These are phyloP conservation scores for Pseudozyma flocculosa DNA, from an alignment of 1,284 basidiomycete species.

Conservation along the genomic window DNA sequence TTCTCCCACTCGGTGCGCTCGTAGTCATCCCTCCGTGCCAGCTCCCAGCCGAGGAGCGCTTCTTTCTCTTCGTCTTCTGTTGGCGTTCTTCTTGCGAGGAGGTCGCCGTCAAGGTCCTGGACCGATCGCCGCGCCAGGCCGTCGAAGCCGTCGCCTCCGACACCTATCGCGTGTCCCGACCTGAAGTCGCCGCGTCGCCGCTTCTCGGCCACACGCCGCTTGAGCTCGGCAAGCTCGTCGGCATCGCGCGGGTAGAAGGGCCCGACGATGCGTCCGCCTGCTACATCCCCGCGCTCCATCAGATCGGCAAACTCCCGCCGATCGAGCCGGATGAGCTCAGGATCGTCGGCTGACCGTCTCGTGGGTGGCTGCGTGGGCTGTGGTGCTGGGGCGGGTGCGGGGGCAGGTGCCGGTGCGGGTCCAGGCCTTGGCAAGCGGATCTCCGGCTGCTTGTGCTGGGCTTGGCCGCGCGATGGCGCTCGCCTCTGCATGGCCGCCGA, in stretches of 20 bases:
- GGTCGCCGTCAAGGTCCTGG: not conserved
- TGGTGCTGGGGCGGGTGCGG: slow-evolving; percentile 15
- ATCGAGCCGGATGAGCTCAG: slow-evolving; percentile 15
- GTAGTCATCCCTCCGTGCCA: not conserved
- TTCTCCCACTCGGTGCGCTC: not conserved
- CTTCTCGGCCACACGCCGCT: slow-evolving; percentile 9
- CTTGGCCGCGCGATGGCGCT: not conserved
- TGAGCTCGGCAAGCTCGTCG: slow-evolving; percentile 24
- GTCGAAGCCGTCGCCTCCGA: not conserved
- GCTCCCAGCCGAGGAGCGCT: not conserved
- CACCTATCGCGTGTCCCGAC: not conserved
- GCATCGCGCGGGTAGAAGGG: slow-evolving; percentile 34
- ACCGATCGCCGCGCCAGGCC: not conserved
- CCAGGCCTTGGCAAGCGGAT: slow-evolving; percentile 3
- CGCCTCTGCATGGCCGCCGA: not conserved
- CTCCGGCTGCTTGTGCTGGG: not conserved
- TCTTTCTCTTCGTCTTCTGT: not conserved
- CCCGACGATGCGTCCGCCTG: slow-evolving; percentile 22
- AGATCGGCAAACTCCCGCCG: slow-evolving; percentile 11
- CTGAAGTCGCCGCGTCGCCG: not conserved
- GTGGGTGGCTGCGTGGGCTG: slow-evolving; percentile 26
- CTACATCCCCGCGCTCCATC: slow-evolving; percentile 1
- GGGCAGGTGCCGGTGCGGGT: slow-evolving; percentile 9
- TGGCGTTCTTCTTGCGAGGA: not conserved
- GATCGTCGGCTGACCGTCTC: slow-evolving; percentile 16